Base-by-base conservation (phyloP, 2,329 filamentous ascomycete species). In the Fusarium sacchari region DNA sequence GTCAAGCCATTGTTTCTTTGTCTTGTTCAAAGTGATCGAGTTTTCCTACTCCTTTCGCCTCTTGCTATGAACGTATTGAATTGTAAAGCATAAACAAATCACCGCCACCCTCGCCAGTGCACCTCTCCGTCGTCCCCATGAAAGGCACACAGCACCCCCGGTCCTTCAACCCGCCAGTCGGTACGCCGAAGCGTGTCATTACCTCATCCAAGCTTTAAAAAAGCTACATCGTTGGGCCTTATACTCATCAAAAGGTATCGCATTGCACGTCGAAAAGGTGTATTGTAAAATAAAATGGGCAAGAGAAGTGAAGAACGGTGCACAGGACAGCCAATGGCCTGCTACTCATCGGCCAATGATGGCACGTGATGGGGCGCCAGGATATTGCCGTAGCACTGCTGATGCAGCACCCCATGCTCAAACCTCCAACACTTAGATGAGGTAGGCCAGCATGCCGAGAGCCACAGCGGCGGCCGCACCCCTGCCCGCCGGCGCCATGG, bases 381-480 rank as follows among this genome's bases (percentile, higher is more conserved):
- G 69, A 52, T 78, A 28, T 68, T 69, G 44, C 76, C 57, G 60
- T 74, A 56, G 73, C 59, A 69, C 50, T 71, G 67, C 65, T 68
- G 52, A 69, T 69, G 39, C 66, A 65, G 57, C 53, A 60, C 63
- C 66, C 57, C 63, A 58, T 56, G 59, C 53, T 55, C 62, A 73
- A 74, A 65, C 75, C 76, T 32, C 32, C 26, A 64, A 44, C 60
- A 60, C 61, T 74, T 85, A 89, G 77, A 89, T 79, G 72, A 88
- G 79, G 75, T 86, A 87, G 72, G 87, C 88, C 69, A 89, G 80
- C 49, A 89, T 78, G 62, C 87, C 88, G 49, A 87, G 79, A 66
- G 87, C 88, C 44, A 86, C 83, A 39, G 83, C 86, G 12, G 86
- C 86, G 28, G 79, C 81, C 46, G 83, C 84, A 53, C 86, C 85